Evolutionary conservation across 495 filamentous ascomycete species (phyloP), one percentile per base, ranked within the genome.

Genomic region (Polyplosphaeria fusca): DNA sequence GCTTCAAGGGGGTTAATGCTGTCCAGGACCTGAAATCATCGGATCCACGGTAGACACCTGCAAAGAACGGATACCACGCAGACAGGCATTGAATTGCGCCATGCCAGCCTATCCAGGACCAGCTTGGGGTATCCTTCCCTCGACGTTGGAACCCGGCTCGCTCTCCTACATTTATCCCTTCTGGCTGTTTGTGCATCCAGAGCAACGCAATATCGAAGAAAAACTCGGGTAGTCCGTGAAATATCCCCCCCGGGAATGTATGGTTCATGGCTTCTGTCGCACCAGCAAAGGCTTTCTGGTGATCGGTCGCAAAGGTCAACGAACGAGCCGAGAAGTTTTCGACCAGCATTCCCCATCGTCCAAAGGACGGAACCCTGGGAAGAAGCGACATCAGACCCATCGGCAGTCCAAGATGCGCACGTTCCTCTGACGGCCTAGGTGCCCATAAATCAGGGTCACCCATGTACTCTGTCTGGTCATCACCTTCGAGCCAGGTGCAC

Each of bases 81-180:
- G 22, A 9, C 14, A 9, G 19, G 20, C 26, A 25, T 5, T 26
- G 11, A 28, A 25, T 22, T 14, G 7, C 5, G 7, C 44, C 44
- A 7, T 25, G 11, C 44, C 44, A 47, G 18, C 44, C 44, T 7
- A 22, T 30, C 44, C 44, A 47, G 11, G 44, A 47, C 44, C 44
- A 47, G 19, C 44, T 47, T 9, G 44, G 44, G 14, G 12, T n/a
- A 11, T 11, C 23, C 7, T 5, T 24, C 4, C 19, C 7, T 24
- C 44, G 44, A 26, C 26, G 44, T 7, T 11, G 26, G 19, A 25
- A 13, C 7, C 20, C 18, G n/a, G 18, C 9, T 7, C 19, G 11
- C 14, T 18, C 7, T 44, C 7, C n/a, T n/a, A n/a, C n/a, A n/a
- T n/a, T n/a, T n/a, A n/a, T n/a, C n/a, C n/a, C n/a, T n/a, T n/a